Percentiles rank a stretch among this genome's conserved stretches.
Evolutionary conservation across 2,329 filamentous ascomycete genomes (phyloP).

Genomic region (Aspergillus ochraceoroseus): DNA sequence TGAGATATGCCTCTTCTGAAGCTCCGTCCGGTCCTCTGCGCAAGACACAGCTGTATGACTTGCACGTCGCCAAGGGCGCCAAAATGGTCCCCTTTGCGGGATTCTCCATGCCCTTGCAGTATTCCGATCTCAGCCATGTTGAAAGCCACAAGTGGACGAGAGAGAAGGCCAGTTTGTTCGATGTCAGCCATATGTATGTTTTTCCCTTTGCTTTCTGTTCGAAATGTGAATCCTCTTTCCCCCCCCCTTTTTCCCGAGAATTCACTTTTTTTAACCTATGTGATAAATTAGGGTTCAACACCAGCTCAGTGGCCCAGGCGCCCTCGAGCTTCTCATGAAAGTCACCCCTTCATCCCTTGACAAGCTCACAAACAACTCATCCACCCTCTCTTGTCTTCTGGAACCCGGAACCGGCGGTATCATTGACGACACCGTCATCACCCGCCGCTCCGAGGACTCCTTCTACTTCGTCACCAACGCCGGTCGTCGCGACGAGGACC

Average conservation of each 20-base stretch:
- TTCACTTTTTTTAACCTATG: too few species aligned
- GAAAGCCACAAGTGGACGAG: constrained; percentile 90
- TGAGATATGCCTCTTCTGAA: constrained; percentile 34
- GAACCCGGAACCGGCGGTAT: constrained; percentile 80
- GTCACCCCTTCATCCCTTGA: constrained; percentile 73
- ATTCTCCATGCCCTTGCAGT: constrained; percentile 89
- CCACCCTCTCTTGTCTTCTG: constrained; percentile 78
- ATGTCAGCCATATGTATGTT: constrained; percentile 87
- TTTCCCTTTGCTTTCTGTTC: background rate
- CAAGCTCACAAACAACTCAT: constrained; percentile 61
- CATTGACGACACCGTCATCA: constrained; percentile 89
- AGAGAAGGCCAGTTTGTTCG: constrained; percentile 82
- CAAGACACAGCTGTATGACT: constrained; percentile 68
- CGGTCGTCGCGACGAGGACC: constrained; percentile 83
- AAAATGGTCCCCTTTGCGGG: constrained; percentile 98
- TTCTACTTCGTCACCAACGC: constrained; percentile 98
- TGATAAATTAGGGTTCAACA: constrained; percentile 78
- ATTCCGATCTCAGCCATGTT: constrained; percentile 67
- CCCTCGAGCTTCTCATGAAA: constrained; percentile 72
- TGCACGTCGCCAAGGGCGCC: constrained; percentile 71
- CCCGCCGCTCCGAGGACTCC: constrained; percentile 63
- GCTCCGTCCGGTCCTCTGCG: constrained; percentile 26
- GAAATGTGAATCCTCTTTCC: too few species aligned
- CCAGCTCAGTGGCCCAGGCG: constrained; percentile 73
- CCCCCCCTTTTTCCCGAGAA: too few species aligned